These are phyloP conservation scores for Coemansia sp. DNA, from an alignment of 192 early-diverging fungal genomes.

Conservation along the genomic window DNA sequence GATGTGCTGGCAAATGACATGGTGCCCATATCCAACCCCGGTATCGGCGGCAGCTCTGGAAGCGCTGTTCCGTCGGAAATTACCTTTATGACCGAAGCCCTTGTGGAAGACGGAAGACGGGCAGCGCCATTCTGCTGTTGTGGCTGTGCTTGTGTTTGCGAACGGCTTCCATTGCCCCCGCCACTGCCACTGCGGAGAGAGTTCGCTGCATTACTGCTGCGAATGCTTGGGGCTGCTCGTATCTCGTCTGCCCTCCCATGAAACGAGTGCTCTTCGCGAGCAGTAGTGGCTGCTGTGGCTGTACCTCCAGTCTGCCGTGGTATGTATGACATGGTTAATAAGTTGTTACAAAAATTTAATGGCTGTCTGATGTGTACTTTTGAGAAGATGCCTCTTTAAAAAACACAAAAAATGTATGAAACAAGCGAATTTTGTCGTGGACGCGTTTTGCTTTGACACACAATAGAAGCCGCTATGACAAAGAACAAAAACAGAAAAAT, in stretches of 20 bases:
- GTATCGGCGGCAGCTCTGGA: slow-evolving; percentile 35
- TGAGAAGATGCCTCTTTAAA: neutral
- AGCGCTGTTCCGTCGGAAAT: slow-evolving; percentile 19
- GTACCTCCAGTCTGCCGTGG: slow-evolving; percentile 15
- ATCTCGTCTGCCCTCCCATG: slow-evolving; percentile 41
- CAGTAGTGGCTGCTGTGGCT: neutral
- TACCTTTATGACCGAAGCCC: slow-evolving; percentile 28
- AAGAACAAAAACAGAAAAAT: neutral
- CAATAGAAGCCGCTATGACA: neutral
- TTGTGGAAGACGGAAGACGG: slow-evolving; percentile 25
- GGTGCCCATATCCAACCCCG: slow-evolving; percentile 14
- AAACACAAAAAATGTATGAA: neutral
- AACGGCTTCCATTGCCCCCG: neutral
- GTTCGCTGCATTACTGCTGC: slow-evolving; percentile 11
- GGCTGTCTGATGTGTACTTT: neutral
- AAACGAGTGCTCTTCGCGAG: slow-evolving; percentile 3
- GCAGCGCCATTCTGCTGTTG: neutral
- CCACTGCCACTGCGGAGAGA: too few relatives aligned
- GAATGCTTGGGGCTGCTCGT: slow-evolving; percentile 11
- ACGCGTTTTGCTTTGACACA: too few relatives aligned
- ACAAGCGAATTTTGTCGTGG: too few relatives aligned
- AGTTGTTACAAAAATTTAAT: neutral
- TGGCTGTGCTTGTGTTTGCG: neutral
- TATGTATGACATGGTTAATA: slow-evolving; percentile 26
- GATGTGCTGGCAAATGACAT: slow-evolving; percentile 10